A percentile compares a stretch with the other conserved stretches of the same genome.
phyloP scores from a whole-genome alignment of 176 grass and related monocot species.

The Paspalum notatum region DNA sequence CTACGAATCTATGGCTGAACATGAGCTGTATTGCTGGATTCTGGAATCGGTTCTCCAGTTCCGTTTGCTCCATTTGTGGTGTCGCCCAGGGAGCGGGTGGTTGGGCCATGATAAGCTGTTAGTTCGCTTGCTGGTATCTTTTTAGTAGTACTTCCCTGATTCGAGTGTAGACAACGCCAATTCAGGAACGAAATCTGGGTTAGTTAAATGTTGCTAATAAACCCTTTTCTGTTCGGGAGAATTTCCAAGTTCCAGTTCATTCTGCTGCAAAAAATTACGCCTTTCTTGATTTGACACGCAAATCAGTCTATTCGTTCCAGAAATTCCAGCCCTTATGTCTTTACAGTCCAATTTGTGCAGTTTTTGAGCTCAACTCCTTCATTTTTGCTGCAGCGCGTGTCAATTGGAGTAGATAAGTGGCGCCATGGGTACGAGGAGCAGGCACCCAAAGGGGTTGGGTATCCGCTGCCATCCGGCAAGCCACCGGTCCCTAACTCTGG shows the following conservation, averaged over 20 bases:
- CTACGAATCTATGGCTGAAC: background rate
- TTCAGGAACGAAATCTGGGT: constrained; percentile 34
- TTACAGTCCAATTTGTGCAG: constrained; percentile 10
- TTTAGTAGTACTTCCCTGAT: constrained; percentile 6
- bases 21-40: constrained; percentile 24
- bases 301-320: background rate
- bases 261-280: background rate
- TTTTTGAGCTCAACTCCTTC: constrained; percentile 2
- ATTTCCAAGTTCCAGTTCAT: background rate
- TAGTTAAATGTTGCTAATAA: background rate
- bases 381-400: constrained; percentile 49
- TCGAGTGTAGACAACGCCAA: background rate
- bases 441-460: constrained; percentile 58
- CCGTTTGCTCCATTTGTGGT: background rate
- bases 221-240: background rate
- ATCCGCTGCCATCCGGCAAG: constrained; percentile 60
- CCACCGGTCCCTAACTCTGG: constrained; percentile 49
- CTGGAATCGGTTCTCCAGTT: background rate
- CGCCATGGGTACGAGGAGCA: constrained; percentile 69
- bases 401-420: constrained; percentile 48
- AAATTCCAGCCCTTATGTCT: background rate
- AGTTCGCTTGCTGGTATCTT: constrained; percentile 12
- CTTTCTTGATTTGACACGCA: constrained; percentile 22
- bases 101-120: constrained; percentile 22
- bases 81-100: background rate